phyloP scores from a whole-genome alignment of 2,329 filamentous ascomycete species.

The Endoconidiophora laricicola region DNA sequence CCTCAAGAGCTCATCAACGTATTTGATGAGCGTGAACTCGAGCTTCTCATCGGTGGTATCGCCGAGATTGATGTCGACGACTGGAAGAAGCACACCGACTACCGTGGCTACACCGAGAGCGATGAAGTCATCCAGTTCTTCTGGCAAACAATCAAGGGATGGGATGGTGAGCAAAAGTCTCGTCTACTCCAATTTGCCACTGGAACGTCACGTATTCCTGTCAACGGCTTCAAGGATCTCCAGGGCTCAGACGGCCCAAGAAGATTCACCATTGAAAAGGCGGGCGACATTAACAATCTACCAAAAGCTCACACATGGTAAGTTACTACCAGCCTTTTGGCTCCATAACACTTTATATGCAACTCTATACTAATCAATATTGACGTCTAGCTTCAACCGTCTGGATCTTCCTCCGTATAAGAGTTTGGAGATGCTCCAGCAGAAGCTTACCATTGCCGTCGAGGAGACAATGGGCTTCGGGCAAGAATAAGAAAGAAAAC shows the following conservation, averaged over 20 bases:
- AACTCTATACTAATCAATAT: constrained; percentile 14
- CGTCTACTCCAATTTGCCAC: constrained; percentile 92
- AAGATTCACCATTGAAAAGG: constrained; percentile 95
- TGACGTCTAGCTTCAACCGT: constrained; percentile 66
- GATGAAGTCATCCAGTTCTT: constrained; percentile 97
- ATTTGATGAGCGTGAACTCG: constrained; percentile 93
- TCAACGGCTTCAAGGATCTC: constrained; percentile 98
- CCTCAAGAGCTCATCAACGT: constrained; percentile 94
- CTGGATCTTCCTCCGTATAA: constrained; percentile 92
- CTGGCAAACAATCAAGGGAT: constrained; percentile 92
- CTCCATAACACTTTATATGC: not conserved
- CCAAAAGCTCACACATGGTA: constrained; percentile 98
- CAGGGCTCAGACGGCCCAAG: constrained; percentile 92
- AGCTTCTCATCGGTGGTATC: constrained; percentile 92
- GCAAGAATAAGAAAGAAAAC: constrained; percentile 53
- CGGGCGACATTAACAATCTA: constrained; percentile 74
- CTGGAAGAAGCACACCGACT: constrained; percentile 99
- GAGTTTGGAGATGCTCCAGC: constrained; percentile 63
- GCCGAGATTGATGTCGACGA: constrained; percentile 99
- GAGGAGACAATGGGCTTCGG: constrained; percentile 98
- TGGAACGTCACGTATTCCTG: constrained; percentile 90
- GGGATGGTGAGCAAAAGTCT: constrained; percentile 98
- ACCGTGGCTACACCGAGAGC: constrained; percentile 92
- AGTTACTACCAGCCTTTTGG: constrained; percentile 21
- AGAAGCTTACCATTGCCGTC: constrained; percentile 89